phyloP scores from a whole-genome alignment of 2,329 filamentous ascomycete species.

The Phyllosticta citrichinensis region DNA sequence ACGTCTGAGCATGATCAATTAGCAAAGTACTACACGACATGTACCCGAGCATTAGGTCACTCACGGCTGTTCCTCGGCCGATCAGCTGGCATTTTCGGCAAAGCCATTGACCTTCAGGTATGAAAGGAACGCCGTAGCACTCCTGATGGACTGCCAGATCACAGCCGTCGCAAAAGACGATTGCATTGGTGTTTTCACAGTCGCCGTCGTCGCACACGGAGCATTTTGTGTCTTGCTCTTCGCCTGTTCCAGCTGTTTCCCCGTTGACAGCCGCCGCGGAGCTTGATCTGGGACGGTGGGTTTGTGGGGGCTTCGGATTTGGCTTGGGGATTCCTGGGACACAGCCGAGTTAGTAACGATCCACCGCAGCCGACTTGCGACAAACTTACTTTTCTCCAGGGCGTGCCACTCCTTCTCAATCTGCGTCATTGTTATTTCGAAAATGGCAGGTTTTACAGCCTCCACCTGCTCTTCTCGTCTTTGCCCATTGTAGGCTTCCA shows the following conservation, averaged over 20 bases:
- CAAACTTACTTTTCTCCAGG: constrained; percentile 63
- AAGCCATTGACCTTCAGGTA: constrained; percentile 96
- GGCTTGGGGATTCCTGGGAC: constrained; percentile 69
- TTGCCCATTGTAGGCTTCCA: constrained; percentile 71
- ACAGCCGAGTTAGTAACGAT: constrained; percentile 4
- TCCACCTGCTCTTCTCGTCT: constrained; percentile 67
- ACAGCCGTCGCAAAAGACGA: constrained; percentile 97
- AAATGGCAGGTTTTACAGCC: constrained; percentile 81
- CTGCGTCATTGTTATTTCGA: constrained; percentile 97
- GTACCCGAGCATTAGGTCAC: constrained; percentile 19
- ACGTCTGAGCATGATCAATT: constrained; percentile 49
- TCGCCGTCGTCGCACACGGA: constrained; percentile 98
- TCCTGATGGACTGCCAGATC: constrained; percentile 97
- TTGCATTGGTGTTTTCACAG: constrained; percentile 97
- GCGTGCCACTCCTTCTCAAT: constrained; percentile 99
- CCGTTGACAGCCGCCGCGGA: constrained; percentile 93
- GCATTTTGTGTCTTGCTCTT: constrained; percentile 95
- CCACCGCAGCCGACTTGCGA: neutral
- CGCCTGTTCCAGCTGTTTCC: constrained; percentile 67
- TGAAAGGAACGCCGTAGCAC: constrained; percentile 97
- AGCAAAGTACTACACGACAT: constrained; percentile 12
- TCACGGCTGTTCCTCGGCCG: constrained; percentile 75
- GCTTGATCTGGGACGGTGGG: constrained; percentile 82
- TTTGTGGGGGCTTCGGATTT: constrained; percentile 92
- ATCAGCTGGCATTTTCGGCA: constrained; percentile 95